Base-by-base conservation (phyloP, 352 stramenopile genomes). In the Pythium guiyangense region DNA sequence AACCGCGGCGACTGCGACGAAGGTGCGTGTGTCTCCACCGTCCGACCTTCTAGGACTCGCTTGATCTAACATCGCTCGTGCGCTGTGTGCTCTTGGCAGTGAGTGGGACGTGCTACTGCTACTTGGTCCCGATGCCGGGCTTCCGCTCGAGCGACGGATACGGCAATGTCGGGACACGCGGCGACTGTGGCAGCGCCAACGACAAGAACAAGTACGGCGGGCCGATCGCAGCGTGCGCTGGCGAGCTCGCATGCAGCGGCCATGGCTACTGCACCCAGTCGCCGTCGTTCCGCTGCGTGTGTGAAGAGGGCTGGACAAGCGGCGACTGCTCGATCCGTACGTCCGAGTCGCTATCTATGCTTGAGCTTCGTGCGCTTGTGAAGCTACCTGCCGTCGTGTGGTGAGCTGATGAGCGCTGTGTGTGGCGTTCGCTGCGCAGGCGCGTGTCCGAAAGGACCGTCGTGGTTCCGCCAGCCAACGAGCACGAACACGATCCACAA, bases 131-230 rank as follows among this genome's bases (percentile, higher is more conserved):
- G n/a, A 88, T 92, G 81, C 79, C 81, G 0, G 85, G 83, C 0
- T 96, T 81, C 66, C 71, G 86, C 17, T 89, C 84, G 4, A 94
- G 83, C 31, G 80, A 92, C 50, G 86, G 86, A 15, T 96, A 95
- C 57, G 92, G 92, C 22, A 95, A 87, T 39, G 69, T 67, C 11
- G 92, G 93, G 4, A 73, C 70, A 31, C 77, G 88, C n/a, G 94
- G 88, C 14, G 94, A 98, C 68, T 98, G 95, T 49, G 95, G 94
- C 8, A 88, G 88, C 54, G 83, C 81, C 12, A 86, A 92, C 53
- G 79, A 85, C 49, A 77, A 86, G 27, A 96, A 88, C 44, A 69
- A 86, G 37, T 92, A 90, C 52, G 78, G 78, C 10, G 79, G 82
- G 1, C 15, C 63, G 1, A 88, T 90, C 57, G 75, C 64, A 37